Evolutionary conservation across 345 rosid species (phyloP).

Genomic region (Syzygium aromaticum): DNA sequence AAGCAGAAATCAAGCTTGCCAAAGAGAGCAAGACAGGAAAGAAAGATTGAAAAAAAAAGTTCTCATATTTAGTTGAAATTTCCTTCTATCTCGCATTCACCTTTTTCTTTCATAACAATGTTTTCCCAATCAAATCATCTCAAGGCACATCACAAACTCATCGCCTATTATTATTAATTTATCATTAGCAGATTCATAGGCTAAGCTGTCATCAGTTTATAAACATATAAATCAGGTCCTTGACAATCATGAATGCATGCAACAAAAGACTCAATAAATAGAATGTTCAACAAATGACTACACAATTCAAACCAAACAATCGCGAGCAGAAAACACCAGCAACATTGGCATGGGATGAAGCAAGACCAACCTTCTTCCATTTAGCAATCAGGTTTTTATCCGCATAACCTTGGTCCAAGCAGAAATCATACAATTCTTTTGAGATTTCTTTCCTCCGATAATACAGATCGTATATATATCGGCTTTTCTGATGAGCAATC

Average conservation of each 20-base stretch:
- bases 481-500: constrained; percentile 71
- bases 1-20: neutral
- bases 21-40: neutral
- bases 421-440: constrained; percentile 66
- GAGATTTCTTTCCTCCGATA: constrained; percentile 59
- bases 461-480: constrained; percentile 66
- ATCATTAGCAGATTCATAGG: neutral
- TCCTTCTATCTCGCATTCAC: neutral
- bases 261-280: neutral
- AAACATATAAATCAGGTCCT: neutral
- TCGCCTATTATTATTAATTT: neutral
- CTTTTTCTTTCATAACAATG: neutral
- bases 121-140: neutral
- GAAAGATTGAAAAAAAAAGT: neutral
- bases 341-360: neutral
- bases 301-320: neutral
- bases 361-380: constrained; percentile 45
- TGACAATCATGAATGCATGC: neutral
- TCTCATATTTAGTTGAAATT: neutral
- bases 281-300: neutral
- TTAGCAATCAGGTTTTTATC: constrained; percentile 63
- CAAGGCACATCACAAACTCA: neutral
- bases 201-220: neutral
- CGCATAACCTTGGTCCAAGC: constrained; percentile 66
- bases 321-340: neutral